Conservation (phyloP, 2,329 filamentous ascomycete species). For the Pseudohalonectria lignicola region DNA sequence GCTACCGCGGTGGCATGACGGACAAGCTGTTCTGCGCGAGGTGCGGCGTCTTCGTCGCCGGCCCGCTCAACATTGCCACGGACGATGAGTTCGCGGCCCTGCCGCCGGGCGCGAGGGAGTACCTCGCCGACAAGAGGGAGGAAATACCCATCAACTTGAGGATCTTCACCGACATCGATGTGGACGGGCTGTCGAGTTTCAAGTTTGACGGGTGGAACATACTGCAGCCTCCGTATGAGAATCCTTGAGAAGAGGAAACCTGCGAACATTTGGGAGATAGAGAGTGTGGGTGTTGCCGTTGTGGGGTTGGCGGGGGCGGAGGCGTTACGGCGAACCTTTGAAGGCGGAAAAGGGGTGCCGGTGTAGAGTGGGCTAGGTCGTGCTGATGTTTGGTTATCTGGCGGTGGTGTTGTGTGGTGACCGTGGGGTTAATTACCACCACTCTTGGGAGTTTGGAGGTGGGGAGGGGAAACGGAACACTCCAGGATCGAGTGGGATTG, state of each 20-base stretch:
- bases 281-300: too few relatives aligned
- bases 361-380: too few relatives aligned
- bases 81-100: slow-evolving; percentile 24
- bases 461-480: too few relatives aligned
- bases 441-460: too few relatives aligned
- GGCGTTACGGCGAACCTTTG: too few relatives aligned
- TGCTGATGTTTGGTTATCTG: too few relatives aligned
- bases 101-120: slow-evolving; percentile 12
- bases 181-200: slow-evolving; percentile 14
- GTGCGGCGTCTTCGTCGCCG: slow-evolving; percentile 33
- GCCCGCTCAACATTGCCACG: slow-evolving; percentile 15
- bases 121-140: slow-evolving; percentile 7
- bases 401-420: too few relatives aligned
- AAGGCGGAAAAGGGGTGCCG: too few relatives aligned
- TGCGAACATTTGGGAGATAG: too few relatives aligned
- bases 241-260: slow-evolving; percentile 20
- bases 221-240: slow-evolving; percentile 23
- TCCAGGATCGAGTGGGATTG: too few relatives aligned
- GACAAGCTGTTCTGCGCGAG: slow-evolving; percentile 35
- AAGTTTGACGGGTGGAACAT: slow-evolving; percentile 16
- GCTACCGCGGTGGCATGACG: slow-evolving; percentile 25
- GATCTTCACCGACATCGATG: slow-evolving; percentile 24
- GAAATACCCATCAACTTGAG: slow-evolving; percentile 25
- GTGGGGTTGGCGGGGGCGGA: too few relatives aligned
- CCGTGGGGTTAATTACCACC: too few relatives aligned